Evolutionary conservation across 2,329 filamentous ascomycete genomes (phyloP), one percentile per base, ranked within the genome.

Genomic region (Annulohypoxylon truncatum): DNA sequence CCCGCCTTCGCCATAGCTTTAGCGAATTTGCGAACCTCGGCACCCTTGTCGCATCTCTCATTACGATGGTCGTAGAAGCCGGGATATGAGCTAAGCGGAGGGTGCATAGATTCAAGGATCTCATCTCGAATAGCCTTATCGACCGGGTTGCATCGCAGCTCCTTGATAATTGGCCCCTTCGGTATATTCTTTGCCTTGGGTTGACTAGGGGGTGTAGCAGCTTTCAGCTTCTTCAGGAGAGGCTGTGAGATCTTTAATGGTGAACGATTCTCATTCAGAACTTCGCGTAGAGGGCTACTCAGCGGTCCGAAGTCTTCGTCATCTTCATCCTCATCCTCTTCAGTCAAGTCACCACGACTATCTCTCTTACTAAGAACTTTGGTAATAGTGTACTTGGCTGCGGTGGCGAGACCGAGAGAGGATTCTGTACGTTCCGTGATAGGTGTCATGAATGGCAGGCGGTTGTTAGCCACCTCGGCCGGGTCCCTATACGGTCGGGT

Each of bases 371-470:
- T 93, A 13, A 94, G 94, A 3, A 93, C 96, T 79, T 96, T 97
- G 51, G 88, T 85, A 56, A 84, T 85, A 73, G 89, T 82, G 77
- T 86, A 86, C 71, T 82, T 83, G 58, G 83, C 80, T 55, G 87
- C 84, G 26, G 87, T 89, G 3, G 87, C 86, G 42, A 90, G 80
- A 33, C 90, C 90, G 4, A 98, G 81, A 0, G 94, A 97, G 9
- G 90, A 92, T 79, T 99, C 96, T 0, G 96, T 99, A 73, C 93
- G 90, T 79, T 99, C 96, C 1, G 96, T 95, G 71, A 99, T 99
- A 1, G 96, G 96, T 0, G 96, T 99, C 96, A 99, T 98, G 78
- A 98, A 99, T 2, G 95, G 96, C 8, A 98, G 84, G 58, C 94
- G 90, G 79, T 94, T 97, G 75, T 97, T 96, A 64, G 94, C 93